Conservation (phyloP, 805 yeast species). For the Danielia reshetovae region DNA sequence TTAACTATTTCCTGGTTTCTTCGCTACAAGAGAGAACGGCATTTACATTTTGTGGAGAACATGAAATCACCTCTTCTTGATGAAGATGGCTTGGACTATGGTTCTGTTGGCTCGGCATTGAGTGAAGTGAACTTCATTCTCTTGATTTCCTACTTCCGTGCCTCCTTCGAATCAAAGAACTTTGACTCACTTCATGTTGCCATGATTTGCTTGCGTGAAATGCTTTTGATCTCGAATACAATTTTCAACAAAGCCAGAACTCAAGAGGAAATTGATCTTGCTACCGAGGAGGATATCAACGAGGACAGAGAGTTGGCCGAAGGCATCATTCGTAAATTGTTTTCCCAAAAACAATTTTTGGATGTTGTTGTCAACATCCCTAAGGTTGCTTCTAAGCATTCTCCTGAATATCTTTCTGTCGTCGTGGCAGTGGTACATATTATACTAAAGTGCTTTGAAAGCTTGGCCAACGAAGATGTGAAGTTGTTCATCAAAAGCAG, state of each 20-base stretch:
- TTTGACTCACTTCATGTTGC: constrained; percentile 68
- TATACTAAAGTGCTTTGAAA: constrained; percentile 63
- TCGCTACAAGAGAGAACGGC: constrained; percentile 49
- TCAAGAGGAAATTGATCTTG: constrained; percentile 10
- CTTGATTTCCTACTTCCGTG: constrained; percentile 44
- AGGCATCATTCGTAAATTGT: constrained; percentile 63
- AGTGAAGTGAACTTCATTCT: constrained; percentile 59
- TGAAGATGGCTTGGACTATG: constrained; percentile 32
- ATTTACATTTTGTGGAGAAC: constrained; percentile 4
- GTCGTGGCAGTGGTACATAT: constrained; percentile 63
- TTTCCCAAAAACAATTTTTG: constrained; percentile 59
- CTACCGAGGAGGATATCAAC: constrained; percentile 37
- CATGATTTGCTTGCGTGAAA: constrained; percentile 61
- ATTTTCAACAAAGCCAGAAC: constrained; percentile 31
- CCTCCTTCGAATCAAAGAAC: constrained; percentile 38
- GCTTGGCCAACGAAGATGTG: constrained; percentile 55
- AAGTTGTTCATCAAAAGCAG: constrained; percentile 45
- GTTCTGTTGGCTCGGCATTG: constrained; percentile 51
- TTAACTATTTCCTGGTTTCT: constrained; percentile 73
- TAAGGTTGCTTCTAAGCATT: constrained; percentile 56
- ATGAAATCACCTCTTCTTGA: constrained; percentile 13
- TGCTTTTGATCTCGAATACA: constrained; percentile 47
- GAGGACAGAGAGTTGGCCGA: constrained; percentile 48
- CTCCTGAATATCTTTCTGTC: constrained; percentile 57
- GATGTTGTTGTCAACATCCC: constrained; percentile 58